phyloP scores from a whole-genome alignment of 1,284 basidiomycete species.

The Ganoderma lingzhi region DNA sequence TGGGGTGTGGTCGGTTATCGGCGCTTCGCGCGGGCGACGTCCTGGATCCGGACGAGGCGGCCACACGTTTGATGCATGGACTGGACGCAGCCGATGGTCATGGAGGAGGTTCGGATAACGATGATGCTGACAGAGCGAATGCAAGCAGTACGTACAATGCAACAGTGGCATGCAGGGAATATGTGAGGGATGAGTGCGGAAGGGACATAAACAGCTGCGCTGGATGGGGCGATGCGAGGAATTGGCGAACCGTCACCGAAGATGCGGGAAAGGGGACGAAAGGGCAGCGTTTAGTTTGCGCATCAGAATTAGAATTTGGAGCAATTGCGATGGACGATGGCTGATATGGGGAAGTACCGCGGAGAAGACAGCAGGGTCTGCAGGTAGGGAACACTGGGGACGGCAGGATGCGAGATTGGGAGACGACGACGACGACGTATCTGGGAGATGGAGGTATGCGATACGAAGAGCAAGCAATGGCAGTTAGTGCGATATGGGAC shows the following conservation, averaged over 20 bases:
- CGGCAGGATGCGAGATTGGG: constrained; percentile 14
- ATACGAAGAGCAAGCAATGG: constrained; percentile 21
- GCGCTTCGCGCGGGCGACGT: constrained; percentile 14
- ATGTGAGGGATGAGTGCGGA: constrained; percentile 7
- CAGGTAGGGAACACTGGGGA: constrained; percentile 19
- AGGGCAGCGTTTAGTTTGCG: constrained; percentile 6
- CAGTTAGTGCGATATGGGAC: constrained; percentile 29
- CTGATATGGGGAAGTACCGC: constrained; percentile 15
- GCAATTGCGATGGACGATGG: constrained; percentile 28
- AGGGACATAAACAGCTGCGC: constrained; percentile 16
- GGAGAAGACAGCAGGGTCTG: constrained; percentile 13
- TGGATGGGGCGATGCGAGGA: constrained; percentile 23
- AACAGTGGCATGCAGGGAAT: constrained; percentile 12
- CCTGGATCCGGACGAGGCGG: constrained; percentile 6
- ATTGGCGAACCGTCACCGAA: constrained; percentile 24
- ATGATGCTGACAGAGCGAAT: constrained; percentile 25
- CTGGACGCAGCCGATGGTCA: constrained; percentile 7
- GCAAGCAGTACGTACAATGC: constrained; percentile 30
- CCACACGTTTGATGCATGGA: constrained; percentile 2
- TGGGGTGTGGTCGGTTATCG: constrained; percentile 9
- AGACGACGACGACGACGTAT: constrained; percentile 21
- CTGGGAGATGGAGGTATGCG: constrained; percentile 22
- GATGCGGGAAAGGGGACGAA: constrained; percentile 9
- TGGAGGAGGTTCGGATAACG: constrained; percentile 19
- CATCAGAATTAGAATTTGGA: constrained; percentile 18